Conservation (phyloP, 2,329 filamentous ascomycete genomes). For the Alternaria dauci region DNA sequence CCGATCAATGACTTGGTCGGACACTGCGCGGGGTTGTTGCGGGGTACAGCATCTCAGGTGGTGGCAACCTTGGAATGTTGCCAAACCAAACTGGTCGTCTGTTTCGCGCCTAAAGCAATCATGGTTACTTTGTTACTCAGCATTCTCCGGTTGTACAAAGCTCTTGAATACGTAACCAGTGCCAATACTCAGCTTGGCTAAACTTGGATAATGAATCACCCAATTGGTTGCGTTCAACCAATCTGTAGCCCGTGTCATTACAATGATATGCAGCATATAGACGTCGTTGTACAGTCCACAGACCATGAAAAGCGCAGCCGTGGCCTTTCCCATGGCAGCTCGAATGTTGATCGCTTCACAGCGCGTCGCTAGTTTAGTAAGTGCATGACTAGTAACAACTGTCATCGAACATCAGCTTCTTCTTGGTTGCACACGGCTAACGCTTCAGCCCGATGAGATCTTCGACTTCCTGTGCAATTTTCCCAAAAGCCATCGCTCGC, state of each 20-base stretch:
- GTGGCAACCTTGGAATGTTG: not conserved
- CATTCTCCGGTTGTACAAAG: not conserved
- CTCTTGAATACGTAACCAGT: not conserved
- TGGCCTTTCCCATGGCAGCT: not conserved
- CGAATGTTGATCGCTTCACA: not conserved
- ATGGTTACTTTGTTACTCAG: not conserved
- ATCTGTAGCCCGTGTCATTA: not conserved
- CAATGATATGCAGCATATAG: not conserved
- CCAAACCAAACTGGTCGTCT: not conserved
- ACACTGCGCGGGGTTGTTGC: conserved; percentile 8
- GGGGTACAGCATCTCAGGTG: not conserved
- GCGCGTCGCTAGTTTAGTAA: not conserved
- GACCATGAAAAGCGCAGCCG: not conserved
- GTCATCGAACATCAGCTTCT: not conserved
- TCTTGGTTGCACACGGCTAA: not conserved
- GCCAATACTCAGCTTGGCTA: not conserved
- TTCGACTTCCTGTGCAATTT: conserved; percentile 67
- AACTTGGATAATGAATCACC: not conserved
- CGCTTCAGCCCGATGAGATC: conserved; percentile 25
- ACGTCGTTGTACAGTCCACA: not conserved
- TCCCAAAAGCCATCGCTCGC: conserved; percentile 74
- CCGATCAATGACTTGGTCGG: not conserved
- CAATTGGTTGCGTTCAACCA: not conserved
- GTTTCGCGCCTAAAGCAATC: not conserved
- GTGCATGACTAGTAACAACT: no score